Base-by-base conservation (phyloP, 2,329 filamentous ascomycete genomes). In the Tolypocladium inflatum region DNA sequence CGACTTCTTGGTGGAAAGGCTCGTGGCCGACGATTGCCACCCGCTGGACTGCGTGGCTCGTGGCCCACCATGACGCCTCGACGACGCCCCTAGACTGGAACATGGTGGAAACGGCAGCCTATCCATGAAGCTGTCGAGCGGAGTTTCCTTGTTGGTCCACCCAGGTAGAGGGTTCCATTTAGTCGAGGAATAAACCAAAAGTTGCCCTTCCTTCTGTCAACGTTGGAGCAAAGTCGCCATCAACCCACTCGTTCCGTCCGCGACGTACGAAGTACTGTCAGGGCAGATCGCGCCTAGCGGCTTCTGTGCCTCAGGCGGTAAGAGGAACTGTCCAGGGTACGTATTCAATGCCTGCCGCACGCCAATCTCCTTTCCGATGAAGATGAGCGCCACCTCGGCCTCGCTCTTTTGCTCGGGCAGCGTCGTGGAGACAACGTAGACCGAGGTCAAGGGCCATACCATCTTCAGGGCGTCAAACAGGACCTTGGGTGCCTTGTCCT, bases 401-500 rank as follows among this genome's bases (percentile, higher is more conserved):
- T 61, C 58, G 2, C 58, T 57, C 30, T 65, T 65, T 50, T 74
- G 67, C 37, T 67, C 65, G 1, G 63, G 57, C 37, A 66, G 64
- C n/a, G 67, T 67, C 4, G 69, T 62, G 3, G 66, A 59, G 8
- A 69, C 60, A 15, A 69, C 57, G 39, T 67, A 70, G 23, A 75
- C 62, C 1, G 67, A 58, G 8, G 68, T 69, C 23, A 75, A 65
- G 10, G 74, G 74, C 70, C 73, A 76, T 19, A 75, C 65, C 35
- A 75, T 59, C 63, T 68, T 70, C 43, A 76, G 57, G 1, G 71
- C 72, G 35, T 74, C 71, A 56, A 74, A 74, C 43, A 74, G 61
- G 13, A 66, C 64, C 45, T 63, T 65, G 26, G 72, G 73, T 11
- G 71, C 64, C 41, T 64, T 63, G 54, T 69, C 67, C 11, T 63